Percentiles rank a stretch among this genome's conserved stretches.
Evolutionary conservation across 1,139 yeast genomes (phyloP).

Genomic region (Geotrichum siamense): DNA sequence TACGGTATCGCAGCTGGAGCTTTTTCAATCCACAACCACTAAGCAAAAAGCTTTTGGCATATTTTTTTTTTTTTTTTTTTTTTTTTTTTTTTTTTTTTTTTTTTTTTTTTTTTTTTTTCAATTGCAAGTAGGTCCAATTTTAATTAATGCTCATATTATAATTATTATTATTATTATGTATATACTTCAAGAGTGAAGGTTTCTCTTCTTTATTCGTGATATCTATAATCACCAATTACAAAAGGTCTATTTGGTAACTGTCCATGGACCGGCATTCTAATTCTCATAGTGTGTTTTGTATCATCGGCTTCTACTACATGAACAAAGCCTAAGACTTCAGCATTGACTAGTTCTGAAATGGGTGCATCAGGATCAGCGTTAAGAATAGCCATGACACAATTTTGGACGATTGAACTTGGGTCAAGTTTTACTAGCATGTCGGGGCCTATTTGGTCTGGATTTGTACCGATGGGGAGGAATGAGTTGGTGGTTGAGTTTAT

Average conservation of each 20-base stretch:
- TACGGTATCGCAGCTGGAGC: no score
- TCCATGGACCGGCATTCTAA: slow-evolving; percentile 84
- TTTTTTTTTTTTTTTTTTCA: no score
- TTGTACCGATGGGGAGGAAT: slow-evolving; percentile 36
- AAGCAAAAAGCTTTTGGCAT: no score
- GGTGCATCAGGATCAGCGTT: slow-evolving; percentile 49
- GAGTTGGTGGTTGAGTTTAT: slow-evolving; percentile 27
- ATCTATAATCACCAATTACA: slow-evolving; percentile 60
- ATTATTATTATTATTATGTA: no score
- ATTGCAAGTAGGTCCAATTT: no score
- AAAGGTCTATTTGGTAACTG: slow-evolving; percentile 65
- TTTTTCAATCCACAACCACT: no score
- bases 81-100: no score
- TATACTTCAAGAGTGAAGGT: no score
- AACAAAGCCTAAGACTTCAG: slow-evolving; percentile 62
- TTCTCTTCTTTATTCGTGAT: slow-evolving; percentile 54
- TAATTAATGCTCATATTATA: no score
- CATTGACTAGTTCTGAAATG: slow-evolving; percentile 45
- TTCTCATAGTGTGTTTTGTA: slow-evolving; percentile 57
- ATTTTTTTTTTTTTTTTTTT: no score
- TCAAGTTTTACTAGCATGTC: slow-evolving; percentile 37
- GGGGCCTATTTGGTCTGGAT: slow-evolving; percentile 5
- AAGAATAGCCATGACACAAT: slow-evolving; percentile 65
- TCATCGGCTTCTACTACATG: slow-evolving; percentile 59
- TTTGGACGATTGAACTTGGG: slow-evolving; percentile 55